Evolutionary conservation across 305 asterid species (phyloP), one percentile per base, ranked within the genome.

Genomic region (Fraxinus sp.): DNA sequence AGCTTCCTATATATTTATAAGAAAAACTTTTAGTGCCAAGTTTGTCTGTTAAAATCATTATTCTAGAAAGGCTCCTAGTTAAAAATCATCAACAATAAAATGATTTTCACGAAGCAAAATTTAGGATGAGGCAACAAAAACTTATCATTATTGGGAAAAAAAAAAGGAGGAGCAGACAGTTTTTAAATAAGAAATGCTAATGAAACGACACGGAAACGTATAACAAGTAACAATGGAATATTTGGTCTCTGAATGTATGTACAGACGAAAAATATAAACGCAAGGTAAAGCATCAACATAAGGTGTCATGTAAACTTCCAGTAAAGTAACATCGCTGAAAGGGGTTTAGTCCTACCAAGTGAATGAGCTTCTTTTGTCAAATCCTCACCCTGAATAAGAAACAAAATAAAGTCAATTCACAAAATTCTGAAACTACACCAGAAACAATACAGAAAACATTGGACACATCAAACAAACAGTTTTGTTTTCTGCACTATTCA

Each of bases 271-370:
- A 22, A 5, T 68, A 26, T 68, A 66, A 26, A 70, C n/a, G 41
- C 24, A 2, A 1, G 20, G 39, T 30, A 70, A 30, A 62, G 46
- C 79, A 75, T 80, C 73, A 52, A 73, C 26, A 55, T 68, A 66
- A 79, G 79, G 26, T 30, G 74, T 43, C 49, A 84, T 74, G 80
- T 1, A 77, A 16, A 82, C 71, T 62, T 43, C 33, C 79, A 52
- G 43, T 62, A 28, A 77, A 77, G 59, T 80, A 72, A 78, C 35
- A 66, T 36, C 28, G 39, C 55, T 13, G 62, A 77, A 82, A 82
- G 32, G 78, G 30, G 68, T 76, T 36, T 70, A 86, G 86, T 46
- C 92, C 62, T 90, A 92, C 98, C 98, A 82, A 80, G 85, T 16
- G 86, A 83, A 75, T 86, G 90, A 32, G 85, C 85, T 81, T 89